Conservation (phyloP, 768 basidiomycete species). For the Pulveroboletus sp. region DNA sequence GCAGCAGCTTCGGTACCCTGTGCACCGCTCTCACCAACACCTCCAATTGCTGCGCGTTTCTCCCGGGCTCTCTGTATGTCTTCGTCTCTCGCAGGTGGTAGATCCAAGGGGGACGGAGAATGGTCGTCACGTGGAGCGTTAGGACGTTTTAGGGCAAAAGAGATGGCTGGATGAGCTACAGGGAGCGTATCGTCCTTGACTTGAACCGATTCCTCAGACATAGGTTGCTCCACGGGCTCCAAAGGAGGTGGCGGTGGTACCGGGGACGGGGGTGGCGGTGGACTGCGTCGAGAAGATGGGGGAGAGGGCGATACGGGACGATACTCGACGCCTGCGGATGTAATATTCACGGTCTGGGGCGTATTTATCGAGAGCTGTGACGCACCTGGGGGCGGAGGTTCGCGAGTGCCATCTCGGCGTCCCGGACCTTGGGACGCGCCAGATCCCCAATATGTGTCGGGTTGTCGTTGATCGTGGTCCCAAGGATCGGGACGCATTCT, state of each 20-base stretch:
- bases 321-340: constrained; percentile 15
- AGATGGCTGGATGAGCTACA: constrained; percentile 35
- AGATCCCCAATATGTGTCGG: constrained; percentile 16
- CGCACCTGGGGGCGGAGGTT: constrained; percentile 11
- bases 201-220: constrained; percentile 2
- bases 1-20: constrained; percentile 1
- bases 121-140: constrained; percentile 43
- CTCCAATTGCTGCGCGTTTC: constrained; percentile 14
- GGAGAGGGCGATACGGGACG: constrained; percentile 22
- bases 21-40: constrained; percentile 7
- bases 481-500: constrained; percentile 32
- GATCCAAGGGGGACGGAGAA: constrained; percentile 41
- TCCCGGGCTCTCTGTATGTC: constrained; percentile 26
- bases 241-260: constrained; percentile 31
- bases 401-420: constrained; percentile 7
- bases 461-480: constrained; percentile 35
- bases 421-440: constrained; percentile 8
- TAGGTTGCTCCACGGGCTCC: constrained; percentile 34
- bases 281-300: constrained; percentile 21
- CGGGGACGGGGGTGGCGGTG: constrained; percentile 23
- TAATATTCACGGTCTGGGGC: background rate
- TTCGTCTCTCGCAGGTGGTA: constrained; percentile 30
- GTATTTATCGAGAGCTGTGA: background rate
- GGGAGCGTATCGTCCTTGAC: constrained; percentile 34
- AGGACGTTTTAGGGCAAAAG: constrained; percentile 43